Evolutionary conservation across 306 rosid species (phyloP), one percentile per base, ranked within the genome.

Genomic region (Cyamopsis tetragonoloba): DNA sequence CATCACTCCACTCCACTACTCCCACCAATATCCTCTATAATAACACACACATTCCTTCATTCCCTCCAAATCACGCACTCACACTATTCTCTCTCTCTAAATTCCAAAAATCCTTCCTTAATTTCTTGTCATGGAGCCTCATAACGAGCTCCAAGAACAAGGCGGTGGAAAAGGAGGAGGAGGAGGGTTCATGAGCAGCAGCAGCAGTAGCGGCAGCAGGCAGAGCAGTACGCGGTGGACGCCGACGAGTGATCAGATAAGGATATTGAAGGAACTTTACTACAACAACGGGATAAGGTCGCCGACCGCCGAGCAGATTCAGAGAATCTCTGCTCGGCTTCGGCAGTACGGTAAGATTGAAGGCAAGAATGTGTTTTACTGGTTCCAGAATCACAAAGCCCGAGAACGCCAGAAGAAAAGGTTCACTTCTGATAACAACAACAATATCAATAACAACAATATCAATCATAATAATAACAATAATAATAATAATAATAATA

Each of bases 361-460:
- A 77, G 96, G 97, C 34, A 95, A 95, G 54, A 91, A 91, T 59
- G 98, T 91, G 6, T 91, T 91, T 68, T 88, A 91, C 55, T 91
- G 98, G 98, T 91, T 91, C 68, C 97, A 90, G 74, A 95, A 95
- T 80, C 99, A 90, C 73, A 95, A 90, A 63, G 99, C 99, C 47
- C 84, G 99, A n/a, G 99, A 95, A 74, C 81, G 97, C 66, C 99
- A 95, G 81, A 95, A 95, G 84, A 95, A 95, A 68, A 75, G 97
- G 57, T 90, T 90, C 82, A 86, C 85, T 54, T 32, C 80, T 63
- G 60, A 77, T 35, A 10, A 19, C 34, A 54, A n/a, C n/a, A n/a
- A n/a, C n/a, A n/a, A n/a, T n/a, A n/a, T n/a, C n/a, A n/a, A n/a
- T n/a, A n/a, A n/a, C n/a, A n/a, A n/a, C n/a, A n/a, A n/a, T n/a